Evolutionary conservation across 129 eudicot species (phyloP).

Genomic region (Helianthus tuberosus): DNA sequence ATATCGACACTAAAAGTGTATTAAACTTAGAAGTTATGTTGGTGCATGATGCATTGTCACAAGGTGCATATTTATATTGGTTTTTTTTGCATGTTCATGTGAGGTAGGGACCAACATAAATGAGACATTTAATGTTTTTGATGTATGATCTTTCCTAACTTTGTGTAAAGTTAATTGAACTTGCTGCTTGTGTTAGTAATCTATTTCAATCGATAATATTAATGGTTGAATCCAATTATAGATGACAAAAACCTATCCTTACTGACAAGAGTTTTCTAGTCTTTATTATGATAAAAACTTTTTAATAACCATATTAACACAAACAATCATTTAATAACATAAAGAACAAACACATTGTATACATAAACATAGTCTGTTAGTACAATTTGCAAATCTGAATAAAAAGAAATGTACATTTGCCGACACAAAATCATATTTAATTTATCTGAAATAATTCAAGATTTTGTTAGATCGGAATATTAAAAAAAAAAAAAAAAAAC

Average conservation of each 20-base stretch:
- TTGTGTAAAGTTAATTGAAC: not conserved
- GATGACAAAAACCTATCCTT: not conserved
- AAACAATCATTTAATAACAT: not conserved
- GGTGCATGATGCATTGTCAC: not conserved
- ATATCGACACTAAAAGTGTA: not conserved
- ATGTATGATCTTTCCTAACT: conserved; percentile 13
- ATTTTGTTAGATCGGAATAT: no score
- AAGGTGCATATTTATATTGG: not conserved
- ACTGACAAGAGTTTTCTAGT: not conserved
- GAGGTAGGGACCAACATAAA: not conserved
- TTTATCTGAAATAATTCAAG: no score
- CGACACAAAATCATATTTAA: no score
- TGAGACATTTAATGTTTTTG: not conserved
- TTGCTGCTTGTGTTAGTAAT: conserved; percentile 4
- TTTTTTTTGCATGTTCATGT: not conserved
- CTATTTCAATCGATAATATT: not conserved
- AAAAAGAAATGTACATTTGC: no score
- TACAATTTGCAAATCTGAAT: not conserved
- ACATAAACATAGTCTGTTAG: not conserved
- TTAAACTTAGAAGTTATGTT: not conserved
- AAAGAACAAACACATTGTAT: not conserved
- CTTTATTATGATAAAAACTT: not conserved
- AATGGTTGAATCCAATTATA: conserved; percentile 3
- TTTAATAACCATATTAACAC: conserved; percentile 1
- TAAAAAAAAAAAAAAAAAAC: no score